Conservation (phyloP, 2,329 filamentous ascomycete species). For the Cladosporium sp. region DNA sequence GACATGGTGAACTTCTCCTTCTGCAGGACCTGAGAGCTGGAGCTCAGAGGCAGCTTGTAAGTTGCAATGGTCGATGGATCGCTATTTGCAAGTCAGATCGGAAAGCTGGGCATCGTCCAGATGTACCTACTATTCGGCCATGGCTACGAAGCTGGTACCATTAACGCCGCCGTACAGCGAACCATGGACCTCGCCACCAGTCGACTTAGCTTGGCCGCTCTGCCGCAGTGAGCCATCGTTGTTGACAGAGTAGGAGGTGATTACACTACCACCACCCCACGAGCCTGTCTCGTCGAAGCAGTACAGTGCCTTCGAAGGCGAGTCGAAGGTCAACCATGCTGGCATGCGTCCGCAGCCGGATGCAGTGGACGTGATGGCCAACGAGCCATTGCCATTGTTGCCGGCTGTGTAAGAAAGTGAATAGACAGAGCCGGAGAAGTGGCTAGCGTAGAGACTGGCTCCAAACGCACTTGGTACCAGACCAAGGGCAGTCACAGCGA, state of each 20-base stretch:
- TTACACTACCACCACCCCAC: constrained; percentile 8
- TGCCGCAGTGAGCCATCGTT: background rate
- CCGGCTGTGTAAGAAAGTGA: constrained; percentile 9
- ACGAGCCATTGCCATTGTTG: constrained; percentile 11
- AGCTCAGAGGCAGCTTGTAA: constrained; percentile 32
- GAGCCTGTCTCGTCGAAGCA: constrained; percentile 15
- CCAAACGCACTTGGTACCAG: constrained; percentile 11
- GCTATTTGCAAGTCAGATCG: background rate
- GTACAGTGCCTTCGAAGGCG: constrained; percentile 7
- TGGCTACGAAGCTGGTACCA: constrained; percentile 12
- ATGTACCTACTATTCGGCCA: constrained; percentile 14
- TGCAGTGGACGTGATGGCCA: constrained; percentile 6
- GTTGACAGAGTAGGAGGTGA: constrained; percentile 11
- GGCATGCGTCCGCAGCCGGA: constrained; percentile 15
- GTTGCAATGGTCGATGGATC: constrained; percentile 30
- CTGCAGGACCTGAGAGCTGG: constrained; percentile 25
- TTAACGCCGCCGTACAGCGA: constrained; percentile 11
- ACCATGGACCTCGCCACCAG: constrained; percentile 13
- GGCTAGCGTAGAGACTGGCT: constrained; percentile 7
- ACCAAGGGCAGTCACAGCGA: constrained; percentile 9
- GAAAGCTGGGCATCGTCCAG: too few species aligned
- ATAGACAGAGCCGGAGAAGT: constrained; percentile 13
- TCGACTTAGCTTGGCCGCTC: constrained; percentile 11
- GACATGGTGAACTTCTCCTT: constrained; percentile 22
- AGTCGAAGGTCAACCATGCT: constrained; percentile 13